Evolutionary conservation across 1,284 basidiomycete species (phyloP).

Genomic region (Pterula multifida): DNA sequence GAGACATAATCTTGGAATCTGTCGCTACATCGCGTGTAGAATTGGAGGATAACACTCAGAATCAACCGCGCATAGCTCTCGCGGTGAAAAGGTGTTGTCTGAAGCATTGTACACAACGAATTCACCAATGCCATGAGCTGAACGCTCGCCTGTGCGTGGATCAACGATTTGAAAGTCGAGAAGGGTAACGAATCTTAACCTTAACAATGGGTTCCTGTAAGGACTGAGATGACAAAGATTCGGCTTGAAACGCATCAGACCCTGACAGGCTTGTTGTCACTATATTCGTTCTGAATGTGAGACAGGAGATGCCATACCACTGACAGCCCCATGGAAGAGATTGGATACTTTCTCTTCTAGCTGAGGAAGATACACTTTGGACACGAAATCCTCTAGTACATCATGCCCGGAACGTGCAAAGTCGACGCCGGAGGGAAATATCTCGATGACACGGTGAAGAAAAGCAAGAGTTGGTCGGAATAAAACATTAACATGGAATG

Average conservation of each 20-base stretch:
- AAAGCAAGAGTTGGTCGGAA: slow-evolving; percentile 91
- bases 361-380: slow-evolving; percentile 88
- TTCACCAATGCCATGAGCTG: slow-evolving; percentile 87
- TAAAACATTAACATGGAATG: slow-evolving; percentile 89
- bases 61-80: slow-evolving; percentile 93
- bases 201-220: slow-evolving; percentile 70
- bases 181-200: slow-evolving; percentile 26
- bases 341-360: slow-evolving; percentile 89
- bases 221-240: slow-evolving; percentile 48
- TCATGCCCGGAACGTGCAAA: slow-evolving; percentile 60
- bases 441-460: slow-evolving; percentile 58
- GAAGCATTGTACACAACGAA: slow-evolving; percentile 86
- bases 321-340: slow-evolving; percentile 79
- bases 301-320: slow-evolving; percentile 32
- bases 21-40: slow-evolving; percentile 89
- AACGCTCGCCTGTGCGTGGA: slow-evolving; percentile 49
- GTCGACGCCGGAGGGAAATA: slow-evolving; percentile 67
- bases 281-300: slow-evolving; percentile 2
- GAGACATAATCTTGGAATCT: slow-evolving; percentile 71
- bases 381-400: slow-evolving; percentile 89
- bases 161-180: not conserved
- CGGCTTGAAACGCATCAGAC: slow-evolving; percentile 76
- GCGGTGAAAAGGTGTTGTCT: slow-evolving; percentile 89
- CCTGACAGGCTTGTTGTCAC: slow-evolving; percentile 27
- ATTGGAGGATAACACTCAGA: slow-evolving; percentile 91